Evolutionary conservation across 345 rosid species (phyloP), one percentile per base, ranked within the genome.

Genomic region (Ailanthus altissimus): DNA sequence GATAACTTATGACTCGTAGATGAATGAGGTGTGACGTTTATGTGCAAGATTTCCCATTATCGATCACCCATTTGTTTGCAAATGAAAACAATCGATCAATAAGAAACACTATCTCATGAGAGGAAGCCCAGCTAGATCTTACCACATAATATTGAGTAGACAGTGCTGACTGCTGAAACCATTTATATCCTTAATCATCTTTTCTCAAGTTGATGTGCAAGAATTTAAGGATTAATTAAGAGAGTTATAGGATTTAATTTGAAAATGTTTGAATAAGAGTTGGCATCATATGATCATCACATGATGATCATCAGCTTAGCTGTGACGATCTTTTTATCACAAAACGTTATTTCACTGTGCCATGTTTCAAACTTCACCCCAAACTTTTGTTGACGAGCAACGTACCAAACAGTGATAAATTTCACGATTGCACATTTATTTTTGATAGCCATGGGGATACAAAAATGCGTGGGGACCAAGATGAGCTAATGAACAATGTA

Each of bases 331-430:
- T 9, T 28, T 69, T 59, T 16, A 69, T 28, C 73, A 50, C 23
- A 28, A 53, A 50, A 40, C 21, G 51, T n/a, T 75, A 32, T 49
- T 49, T 36, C 21, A 40, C 2, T 8, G 3, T 32, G 49, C 25
- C 11, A 8, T 14, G 36, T 47, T 75, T 65, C 43, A 65, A 75
- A 53, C 40, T 64, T 8, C 36, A 20, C 40, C 70, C 70, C 70
- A 63, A 64, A 50, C 62, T 75, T 51, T 38, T n/a, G 36, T 74
- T 75, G 77, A 75, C 51, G 21, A 61, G 68, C 45, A 16, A 26
- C 32, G 56, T 32, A 1, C 42, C 72, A 42, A 75, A 53, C 64
- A 38, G 50, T 51, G 51, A 43, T n/a, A n/a, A 28, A 15, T 16
- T n/a, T 61, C 23, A 40, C n/a, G n/a, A n/a, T n/a, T n/a, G n/a